These are phyloP conservation scores for Symbiodinium natans DNA, from an alignment of 73 alveolate species.

Conservation along the genomic window DNA sequence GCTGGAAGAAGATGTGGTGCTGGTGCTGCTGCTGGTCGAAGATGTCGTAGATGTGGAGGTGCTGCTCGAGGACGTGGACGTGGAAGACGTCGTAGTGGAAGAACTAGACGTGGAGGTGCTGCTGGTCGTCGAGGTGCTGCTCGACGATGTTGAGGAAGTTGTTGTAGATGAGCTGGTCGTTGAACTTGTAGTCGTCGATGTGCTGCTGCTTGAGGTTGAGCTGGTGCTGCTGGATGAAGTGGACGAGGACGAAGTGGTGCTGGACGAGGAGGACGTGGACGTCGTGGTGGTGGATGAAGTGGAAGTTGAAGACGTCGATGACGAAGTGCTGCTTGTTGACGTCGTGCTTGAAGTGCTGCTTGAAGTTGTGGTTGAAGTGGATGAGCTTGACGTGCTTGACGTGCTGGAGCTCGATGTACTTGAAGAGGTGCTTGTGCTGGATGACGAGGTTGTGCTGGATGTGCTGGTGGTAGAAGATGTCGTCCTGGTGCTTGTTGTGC, in stretches of 20 bases:
- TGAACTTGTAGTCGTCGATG: background rate
- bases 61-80: no score
- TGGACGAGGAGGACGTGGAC: background rate
- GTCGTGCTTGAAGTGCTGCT: background rate
- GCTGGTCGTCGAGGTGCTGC: no score
- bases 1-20: background rate
- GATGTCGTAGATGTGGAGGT: no score
- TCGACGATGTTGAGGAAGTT: no score
- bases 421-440: background rate
- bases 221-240: background rate
- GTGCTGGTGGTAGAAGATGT: background rate
- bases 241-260: background rate
- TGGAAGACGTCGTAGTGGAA: no score
- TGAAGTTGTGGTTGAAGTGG: background rate
- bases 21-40: conserved; percentile 14
- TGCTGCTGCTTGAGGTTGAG: background rate
- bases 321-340: no score
- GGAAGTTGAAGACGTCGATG: background rate
- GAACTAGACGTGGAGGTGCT: no score
- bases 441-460: background rate
- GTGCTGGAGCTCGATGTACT: background rate
- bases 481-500: background rate
- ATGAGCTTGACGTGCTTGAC: background rate
- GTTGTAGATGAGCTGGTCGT: no score
- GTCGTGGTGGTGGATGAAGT: background rate